These are phyloP conservation scores for Ananas comosus DNA, from an alignment of 176 grass and related monocot species.

Conservation along the genomic window DNA sequence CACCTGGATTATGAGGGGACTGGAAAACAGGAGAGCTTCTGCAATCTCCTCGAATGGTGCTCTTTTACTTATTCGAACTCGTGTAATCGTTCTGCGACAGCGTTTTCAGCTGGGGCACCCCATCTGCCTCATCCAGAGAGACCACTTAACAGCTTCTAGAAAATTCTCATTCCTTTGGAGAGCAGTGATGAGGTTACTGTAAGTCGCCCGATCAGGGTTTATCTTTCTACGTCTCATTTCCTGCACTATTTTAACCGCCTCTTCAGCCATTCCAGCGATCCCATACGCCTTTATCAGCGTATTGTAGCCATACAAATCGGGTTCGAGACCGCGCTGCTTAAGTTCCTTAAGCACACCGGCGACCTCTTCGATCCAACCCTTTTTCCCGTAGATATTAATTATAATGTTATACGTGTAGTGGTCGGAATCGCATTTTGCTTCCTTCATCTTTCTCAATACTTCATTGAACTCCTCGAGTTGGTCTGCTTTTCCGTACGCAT, in stretches of 20 bases:
- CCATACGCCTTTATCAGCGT: constrained; percentile 84
- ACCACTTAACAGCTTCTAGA: constrained; percentile 86
- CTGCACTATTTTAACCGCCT: constrained; percentile 60
- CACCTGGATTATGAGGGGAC: background rate
- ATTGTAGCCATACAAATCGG: constrained; percentile 77
- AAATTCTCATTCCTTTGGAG: constrained; percentile 82
- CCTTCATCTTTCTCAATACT: constrained; percentile 81
- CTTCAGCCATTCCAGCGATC: constrained; percentile 68
- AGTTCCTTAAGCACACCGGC: constrained; percentile 60
- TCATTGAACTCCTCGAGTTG: constrained; percentile 55
- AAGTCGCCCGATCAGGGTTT: constrained; percentile 49
- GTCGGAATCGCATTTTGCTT: constrained; percentile 50
- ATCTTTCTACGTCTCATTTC: constrained; percentile 72
- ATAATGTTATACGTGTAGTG: constrained; percentile 96
- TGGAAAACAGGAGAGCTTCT: background rate
- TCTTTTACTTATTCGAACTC: background rate
- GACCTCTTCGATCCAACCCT: constrained; percentile 71
- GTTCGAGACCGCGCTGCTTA: constrained; percentile 47
- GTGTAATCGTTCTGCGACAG: background rate
- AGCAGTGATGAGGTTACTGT: constrained; percentile 53
- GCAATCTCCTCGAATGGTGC: background rate
- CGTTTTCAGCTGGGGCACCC: constrained; percentile 19
- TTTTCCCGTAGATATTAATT: constrained; percentile 87
- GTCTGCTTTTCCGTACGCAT: constrained; percentile 84
- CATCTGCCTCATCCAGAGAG: constrained; percentile 89